Percentiles rank a stretch among this genome's conserved stretches.
phyloP scores from a whole-genome alignment of 2,329 filamentous ascomycete genomes.

The Tolypocladium sp. region DNA sequence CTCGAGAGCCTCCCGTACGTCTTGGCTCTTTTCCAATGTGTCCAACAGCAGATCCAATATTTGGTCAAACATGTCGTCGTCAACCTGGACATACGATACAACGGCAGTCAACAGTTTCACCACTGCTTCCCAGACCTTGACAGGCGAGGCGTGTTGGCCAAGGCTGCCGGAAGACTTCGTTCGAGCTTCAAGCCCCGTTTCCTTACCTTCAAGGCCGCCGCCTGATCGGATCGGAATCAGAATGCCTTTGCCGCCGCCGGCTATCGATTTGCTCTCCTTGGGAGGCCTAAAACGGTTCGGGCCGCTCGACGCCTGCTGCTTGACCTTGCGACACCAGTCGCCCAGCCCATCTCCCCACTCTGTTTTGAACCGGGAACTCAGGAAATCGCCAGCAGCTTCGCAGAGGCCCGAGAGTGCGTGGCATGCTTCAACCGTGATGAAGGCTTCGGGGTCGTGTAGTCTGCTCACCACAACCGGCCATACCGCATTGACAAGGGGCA shows the following conservation, averaged over 20 bases:
- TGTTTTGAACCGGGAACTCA: constrained; percentile 63
- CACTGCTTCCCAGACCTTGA: constrained; percentile 55
- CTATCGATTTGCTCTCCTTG: not conserved
- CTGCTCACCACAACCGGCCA: constrained; percentile 76
- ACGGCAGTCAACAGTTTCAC: constrained; percentile 50
- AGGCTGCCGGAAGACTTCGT: constrained; percentile 26
- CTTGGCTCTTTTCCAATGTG: constrained; percentile 31
- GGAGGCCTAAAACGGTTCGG: constrained; percentile 3
- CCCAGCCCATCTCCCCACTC: constrained; percentile 56
- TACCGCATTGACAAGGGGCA: constrained; percentile 81
- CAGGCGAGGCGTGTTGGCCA: constrained; percentile 51
- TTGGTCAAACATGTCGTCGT: constrained; percentile 63
- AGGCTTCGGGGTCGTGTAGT: constrained; percentile 57
- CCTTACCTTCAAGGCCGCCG: constrained; percentile 9
- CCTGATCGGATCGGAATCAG: constrained; percentile 22
- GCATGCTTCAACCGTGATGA: constrained; percentile 62
- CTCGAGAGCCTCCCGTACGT: constrained; percentile 51
- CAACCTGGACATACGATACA: constrained; percentile 53
- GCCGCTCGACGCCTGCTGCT: constrained; percentile 24
- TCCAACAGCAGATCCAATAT: constrained; percentile 54
- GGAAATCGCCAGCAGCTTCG: constrained; percentile 67
- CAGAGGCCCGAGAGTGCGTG: constrained; percentile 62
- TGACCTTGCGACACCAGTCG: constrained; percentile 36
- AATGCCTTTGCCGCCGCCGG: constrained; percentile 9
- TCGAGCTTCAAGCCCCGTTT: constrained; percentile 3